phyloP scores from a whole-genome alignment of 805 yeast genomes.

The Cyberlindnera veronae region DNA sequence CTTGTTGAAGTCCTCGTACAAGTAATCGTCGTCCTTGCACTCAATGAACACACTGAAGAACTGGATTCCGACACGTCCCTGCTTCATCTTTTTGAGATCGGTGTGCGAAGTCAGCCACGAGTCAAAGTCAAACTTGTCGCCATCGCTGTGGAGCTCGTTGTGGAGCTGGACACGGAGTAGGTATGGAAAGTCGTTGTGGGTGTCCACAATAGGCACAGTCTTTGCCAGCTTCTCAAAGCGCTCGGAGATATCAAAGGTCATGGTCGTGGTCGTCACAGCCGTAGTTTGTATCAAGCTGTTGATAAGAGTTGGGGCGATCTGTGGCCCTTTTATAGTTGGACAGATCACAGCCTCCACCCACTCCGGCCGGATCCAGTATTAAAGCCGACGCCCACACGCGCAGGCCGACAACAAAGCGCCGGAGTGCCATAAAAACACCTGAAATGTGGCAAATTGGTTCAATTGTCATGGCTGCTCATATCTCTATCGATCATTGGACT shows the following conservation, averaged over 20 bases:
- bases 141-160: conserved; percentile 34
- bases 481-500: too few relatives aligned
- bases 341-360: too few relatives aligned
- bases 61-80: conserved; percentile 47
- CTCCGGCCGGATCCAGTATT: too few relatives aligned
- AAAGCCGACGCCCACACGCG: too few relatives aligned
- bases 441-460: too few relatives aligned
- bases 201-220: conserved; percentile 41
- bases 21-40: conserved; percentile 37
- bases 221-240: conserved; percentile 17
- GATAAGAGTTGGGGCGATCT: too few relatives aligned
- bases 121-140: conserved; percentile 37
- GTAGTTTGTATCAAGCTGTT: too few relatives aligned
- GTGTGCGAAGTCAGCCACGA: conserved; percentile 41
- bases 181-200: conserved; percentile 52
- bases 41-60: conserved; percentile 46
- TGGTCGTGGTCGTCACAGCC: too few relatives aligned
- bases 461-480: too few relatives aligned
- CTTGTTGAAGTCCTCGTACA: conserved; percentile 43
- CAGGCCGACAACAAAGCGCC: too few relatives aligned
- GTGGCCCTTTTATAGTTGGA: too few relatives aligned
- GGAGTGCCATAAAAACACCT: too few relatives aligned
- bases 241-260: conserved; percentile 11
- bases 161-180: conserved; percentile 43
- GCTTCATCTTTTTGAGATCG: conserved; percentile 37